Evolutionary conservation across 208 protist genomes (phyloP).

Genomic region (Porcisia hertigi): DNA sequence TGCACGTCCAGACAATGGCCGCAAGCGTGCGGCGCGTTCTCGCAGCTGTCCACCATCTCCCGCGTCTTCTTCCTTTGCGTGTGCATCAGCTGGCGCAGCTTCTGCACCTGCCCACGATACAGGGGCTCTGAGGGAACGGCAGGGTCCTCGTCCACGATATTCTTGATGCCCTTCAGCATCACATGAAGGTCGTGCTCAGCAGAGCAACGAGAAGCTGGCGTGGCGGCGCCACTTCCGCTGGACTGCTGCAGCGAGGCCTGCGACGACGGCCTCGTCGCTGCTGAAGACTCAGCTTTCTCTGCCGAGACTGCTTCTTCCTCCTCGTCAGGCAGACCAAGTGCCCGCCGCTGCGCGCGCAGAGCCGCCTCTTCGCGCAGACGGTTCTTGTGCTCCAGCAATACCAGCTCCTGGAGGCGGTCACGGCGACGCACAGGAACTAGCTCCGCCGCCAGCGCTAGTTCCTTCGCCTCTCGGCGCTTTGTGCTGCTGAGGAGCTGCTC

Average conservation of each 20-base stretch:
- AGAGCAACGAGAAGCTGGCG: constrained; percentile 46
- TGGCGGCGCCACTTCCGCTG: constrained; percentile 37
- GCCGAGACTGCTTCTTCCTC: constrained; percentile 29
- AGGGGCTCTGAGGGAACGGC: constrained; percentile 31
- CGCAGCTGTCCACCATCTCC: constrained; percentile 50
- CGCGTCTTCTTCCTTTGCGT: constrained; percentile 72
- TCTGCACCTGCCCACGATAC: constrained; percentile 42
- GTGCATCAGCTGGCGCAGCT: constrained; percentile 67
- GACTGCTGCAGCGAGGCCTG: constrained; percentile 28
- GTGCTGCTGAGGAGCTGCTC: constrained; percentile 79
- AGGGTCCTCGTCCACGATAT: constrained; percentile 52
- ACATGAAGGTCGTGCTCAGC: constrained; percentile 63
- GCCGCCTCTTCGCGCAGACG: constrained; percentile 62
- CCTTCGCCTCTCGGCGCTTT: constrained; percentile 67
- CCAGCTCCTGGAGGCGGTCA: constrained; percentile 86
- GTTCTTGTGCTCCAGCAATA: constrained; percentile 83
- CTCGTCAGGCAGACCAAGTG: constrained; percentile 46
- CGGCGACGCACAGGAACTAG: constrained; percentile 82
- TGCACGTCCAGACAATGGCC: constrained; percentile 77
- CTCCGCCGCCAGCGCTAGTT: constrained; percentile 50
- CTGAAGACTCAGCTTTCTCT: constrained; percentile 13
- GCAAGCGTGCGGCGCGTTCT: constrained; percentile 63
- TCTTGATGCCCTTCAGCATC: constrained; percentile 56
- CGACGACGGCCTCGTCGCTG: constrained; percentile 29
- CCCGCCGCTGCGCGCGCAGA: constrained; percentile 56